Conservation (phyloP, 179 eudicot species). For the Gypsophila paniculata region DNA sequence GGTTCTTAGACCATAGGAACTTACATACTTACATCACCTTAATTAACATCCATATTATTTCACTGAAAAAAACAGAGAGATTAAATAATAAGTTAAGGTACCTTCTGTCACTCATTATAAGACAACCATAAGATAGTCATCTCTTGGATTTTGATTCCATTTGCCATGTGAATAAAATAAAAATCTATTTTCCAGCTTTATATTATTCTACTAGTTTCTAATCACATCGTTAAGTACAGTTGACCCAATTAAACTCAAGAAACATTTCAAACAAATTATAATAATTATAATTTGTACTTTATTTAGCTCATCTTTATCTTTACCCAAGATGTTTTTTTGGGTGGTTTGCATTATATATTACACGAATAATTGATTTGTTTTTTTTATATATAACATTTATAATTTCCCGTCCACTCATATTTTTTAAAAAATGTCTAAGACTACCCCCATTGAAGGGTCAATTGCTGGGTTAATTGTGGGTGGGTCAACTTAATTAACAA, state of each 20-base stretch:
- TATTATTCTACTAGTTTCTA: background rate
- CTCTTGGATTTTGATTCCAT: slow-evolving; percentile 13
- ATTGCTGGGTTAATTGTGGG: no score
- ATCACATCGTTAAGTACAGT: background rate
- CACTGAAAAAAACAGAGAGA: background rate
- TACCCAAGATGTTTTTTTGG: background rate
- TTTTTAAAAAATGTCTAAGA: no score
- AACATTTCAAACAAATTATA: background rate
- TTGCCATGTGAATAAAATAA: slow-evolving; percentile 11
- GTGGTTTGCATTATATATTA: no score
- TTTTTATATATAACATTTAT: no score
- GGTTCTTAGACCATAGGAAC: background rate
- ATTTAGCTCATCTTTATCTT: background rate
- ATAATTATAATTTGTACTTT: background rate
- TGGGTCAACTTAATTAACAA: no score
- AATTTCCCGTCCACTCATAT: no score
- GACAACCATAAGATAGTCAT: slow-evolving; percentile 7
- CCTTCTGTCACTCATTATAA: slow-evolving; percentile 12
- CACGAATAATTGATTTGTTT: no score
- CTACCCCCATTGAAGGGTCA: no score
- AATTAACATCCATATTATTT: background rate
- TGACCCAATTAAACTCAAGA: background rate
- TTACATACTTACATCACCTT: no score
- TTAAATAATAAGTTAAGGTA: background rate
- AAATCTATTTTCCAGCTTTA: background rate